Base-by-base conservation (phyloP, 164 flowering plant species). In the Nymphaea thermarum region DNA sequence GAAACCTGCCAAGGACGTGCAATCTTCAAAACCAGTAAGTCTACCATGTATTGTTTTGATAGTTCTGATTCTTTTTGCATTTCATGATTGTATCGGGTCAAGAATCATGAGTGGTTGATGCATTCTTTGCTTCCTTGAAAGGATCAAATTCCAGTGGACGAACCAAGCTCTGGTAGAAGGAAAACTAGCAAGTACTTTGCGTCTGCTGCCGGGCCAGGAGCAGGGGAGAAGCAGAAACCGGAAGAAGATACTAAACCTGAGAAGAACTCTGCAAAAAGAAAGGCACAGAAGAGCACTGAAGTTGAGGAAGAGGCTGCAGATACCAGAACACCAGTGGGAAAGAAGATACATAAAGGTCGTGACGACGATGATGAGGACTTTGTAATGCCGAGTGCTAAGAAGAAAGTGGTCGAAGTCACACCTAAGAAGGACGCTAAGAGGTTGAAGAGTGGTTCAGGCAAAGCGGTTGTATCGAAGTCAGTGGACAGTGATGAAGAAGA, bases 111-210 rank as follows among this genome's bases (percentile, higher is more conserved):
- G 7, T 12, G 55, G 7, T 47, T 47, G 4, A 12, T 47, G 55
- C 7, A 6, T 7, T 47, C 12, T 47, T 47, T 47, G 55, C 11
- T 47, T 6, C 12, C 2, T 47, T 47, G 11, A 2, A 7, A 6
- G 12, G 57, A 16, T 2, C 64, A 84, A 91, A 79, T 43, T 68
- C 80, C 75, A 11, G 89, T 71, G 67, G 77, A 71, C 65, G 81
- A 81, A 76, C 96, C 84, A 65, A 76, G 74, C 78, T 70, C 87
- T 4, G 85, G 84, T n/a, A 82, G 97, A 74, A 86, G 82, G 78
- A 94, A 86, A 78, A 88, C 91, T 18, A 91, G 99, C 81, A 87
- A 86, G 72, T 90, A 91, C 73, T 91, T 91, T 82, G 80, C 82
- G 65, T 63, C 73, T 45, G 79, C 81, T 81, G 4, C 25, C 62